Base-by-base conservation (phyloP, 495 filamentous ascomycete species). In the Aspergillus wentii region DNA sequence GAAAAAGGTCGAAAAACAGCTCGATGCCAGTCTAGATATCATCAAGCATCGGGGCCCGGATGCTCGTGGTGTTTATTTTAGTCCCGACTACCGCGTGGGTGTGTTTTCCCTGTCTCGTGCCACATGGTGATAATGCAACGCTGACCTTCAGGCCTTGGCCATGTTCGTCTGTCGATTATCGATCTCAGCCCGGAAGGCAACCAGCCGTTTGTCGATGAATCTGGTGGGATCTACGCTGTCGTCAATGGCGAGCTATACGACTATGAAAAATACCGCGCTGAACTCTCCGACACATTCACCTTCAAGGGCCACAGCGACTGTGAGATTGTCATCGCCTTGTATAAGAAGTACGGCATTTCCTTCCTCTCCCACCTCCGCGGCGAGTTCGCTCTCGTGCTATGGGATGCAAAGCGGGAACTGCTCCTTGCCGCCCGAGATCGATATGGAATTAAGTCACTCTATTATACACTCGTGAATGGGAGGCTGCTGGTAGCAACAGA, bases 201-300 rank as follows among this genome's bases (percentile, higher is more conserved):
- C 13, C 69, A 74, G 33, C 69, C 69, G 8, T 57, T 71, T 38
- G 57, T 64, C 33, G 43, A 47, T 41, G 19, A 28, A 10, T 39
- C 52, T 27, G 34, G 40, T 22, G 42, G 25, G 1, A 52, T 71
- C 29, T 68, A 72, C 48, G 69, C 63, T 16, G 64, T 71, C 25
- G 59, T 74, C 41, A 74, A 71, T 42, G 69, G 69, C 43, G 69
- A 72, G 46, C 55, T 74, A 27, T 74, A 74, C 46, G 62, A 70
- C 36, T 41, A 63, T 42, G 58, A 69, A 20, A 23, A 44, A 7
- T 46, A 70, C 17, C 63, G 64, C 8, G 41, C 17, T 2, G 33
- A 52, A 3, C 49, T 67, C 18, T 38, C 44, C 29, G 27, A 40
- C 11, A 27, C 44, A 8, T 66, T 63, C 46, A 11, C 28, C 7